Conservation (phyloP, 345 rosid species). For the Nephelium lappaceum region DNA sequence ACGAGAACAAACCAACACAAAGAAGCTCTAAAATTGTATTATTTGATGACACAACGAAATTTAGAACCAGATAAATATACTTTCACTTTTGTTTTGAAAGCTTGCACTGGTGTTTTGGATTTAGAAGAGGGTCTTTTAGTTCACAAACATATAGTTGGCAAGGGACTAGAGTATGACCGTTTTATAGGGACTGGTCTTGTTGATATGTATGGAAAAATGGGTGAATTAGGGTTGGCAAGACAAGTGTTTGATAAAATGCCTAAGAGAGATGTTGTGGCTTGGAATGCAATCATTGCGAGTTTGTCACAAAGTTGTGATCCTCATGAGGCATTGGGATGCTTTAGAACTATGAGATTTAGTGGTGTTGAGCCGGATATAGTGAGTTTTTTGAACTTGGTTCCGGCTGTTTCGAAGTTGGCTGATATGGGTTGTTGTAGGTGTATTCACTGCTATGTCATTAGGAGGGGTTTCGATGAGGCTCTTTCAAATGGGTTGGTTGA, state of each 20-base stretch:
- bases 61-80: slow-evolving; percentile 59
- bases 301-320: slow-evolving; percentile 39
- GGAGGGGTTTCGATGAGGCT: slow-evolving; percentile 38
- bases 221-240: slow-evolving; percentile 42
- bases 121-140: slow-evolving; percentile 53
- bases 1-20: slow-evolving; percentile 36
- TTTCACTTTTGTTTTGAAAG: slow-evolving; percentile 65
- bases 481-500: slow-evolving; percentile 59
- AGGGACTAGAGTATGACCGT: slow-evolving; percentile 52
- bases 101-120: slow-evolving; percentile 46
- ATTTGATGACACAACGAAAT: slow-evolving; percentile 37
- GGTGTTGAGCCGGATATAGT: slow-evolving; percentile 42
- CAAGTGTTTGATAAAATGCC: slow-evolving; percentile 57
- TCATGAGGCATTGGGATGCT: slow-evolving; percentile 35
- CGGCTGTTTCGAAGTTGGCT: slow-evolving; percentile 56
- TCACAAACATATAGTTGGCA: slow-evolving; percentile 34
- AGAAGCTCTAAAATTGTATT: slow-evolving; percentile 49
- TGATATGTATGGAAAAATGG: slow-evolving; percentile 55
- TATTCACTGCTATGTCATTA: slow-evolving; percentile 54
- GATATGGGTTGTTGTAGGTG: slow-evolving; percentile 43
- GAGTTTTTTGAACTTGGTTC: slow-evolving; percentile 57
- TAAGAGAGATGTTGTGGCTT: slow-evolving; percentile 47
- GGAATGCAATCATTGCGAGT: slow-evolving; percentile 59
- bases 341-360: slow-evolving; percentile 40
- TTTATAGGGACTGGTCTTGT: slow-evolving; percentile 59